These are phyloP conservation scores for Agroathelia rolfsii DNA, from an alignment of 1,284 basidiomycete genomes.

Conservation along the genomic window DNA sequence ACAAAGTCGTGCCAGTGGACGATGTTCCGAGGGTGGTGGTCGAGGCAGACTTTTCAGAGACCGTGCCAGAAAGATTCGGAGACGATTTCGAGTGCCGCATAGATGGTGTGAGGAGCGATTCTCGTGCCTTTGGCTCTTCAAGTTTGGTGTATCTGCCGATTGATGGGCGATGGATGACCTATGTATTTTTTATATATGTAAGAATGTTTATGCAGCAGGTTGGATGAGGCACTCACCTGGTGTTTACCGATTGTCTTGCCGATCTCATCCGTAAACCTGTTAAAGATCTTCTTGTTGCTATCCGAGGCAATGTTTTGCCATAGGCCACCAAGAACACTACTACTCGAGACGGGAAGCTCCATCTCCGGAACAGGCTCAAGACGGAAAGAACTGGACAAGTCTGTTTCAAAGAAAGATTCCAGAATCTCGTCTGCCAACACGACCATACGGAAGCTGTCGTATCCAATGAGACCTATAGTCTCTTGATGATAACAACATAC, in stretches of 20 bases:
- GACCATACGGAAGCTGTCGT: slow-evolving; percentile 87
- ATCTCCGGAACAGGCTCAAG: slow-evolving; percentile 65
- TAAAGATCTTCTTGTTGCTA: slow-evolving; percentile 78
- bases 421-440: slow-evolving; percentile 90
- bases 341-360: slow-evolving; percentile 46
- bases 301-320: slow-evolving; percentile 85
- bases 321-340: slow-evolving; percentile 71
- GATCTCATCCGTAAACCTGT: slow-evolving; percentile 85
- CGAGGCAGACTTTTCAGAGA: slow-evolving; percentile 14
- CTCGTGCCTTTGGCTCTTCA: slow-evolving; percentile 81
- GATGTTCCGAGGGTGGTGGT: slow-evolving; percentile 16
- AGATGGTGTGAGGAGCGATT: slow-evolving; percentile 68
- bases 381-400: slow-evolving; percentile 80
- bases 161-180: slow-evolving; percentile 71
- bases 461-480: slow-evolving; percentile 9
- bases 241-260: slow-evolving; percentile 90
- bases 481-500: slow-evolving; percentile 10
- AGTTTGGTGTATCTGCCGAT: slow-evolving; percentile 78
- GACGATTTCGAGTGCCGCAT: slow-evolving; percentile 52
- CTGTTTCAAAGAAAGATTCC: slow-evolving; percentile 89
- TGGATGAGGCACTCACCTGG: slow-evolving; percentile 37
- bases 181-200: slow-evolving; percentile 4
- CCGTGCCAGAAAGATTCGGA: slow-evolving; percentile 32
- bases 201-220: slow-evolving; percentile 1
- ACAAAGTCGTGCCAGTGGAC: slow-evolving; percentile 22